Evolutionary conservation across 169 alveolate genomes (phyloP), one percentile per base, ranked within the genome.

Genomic region (Neospora caninum): DNA sequence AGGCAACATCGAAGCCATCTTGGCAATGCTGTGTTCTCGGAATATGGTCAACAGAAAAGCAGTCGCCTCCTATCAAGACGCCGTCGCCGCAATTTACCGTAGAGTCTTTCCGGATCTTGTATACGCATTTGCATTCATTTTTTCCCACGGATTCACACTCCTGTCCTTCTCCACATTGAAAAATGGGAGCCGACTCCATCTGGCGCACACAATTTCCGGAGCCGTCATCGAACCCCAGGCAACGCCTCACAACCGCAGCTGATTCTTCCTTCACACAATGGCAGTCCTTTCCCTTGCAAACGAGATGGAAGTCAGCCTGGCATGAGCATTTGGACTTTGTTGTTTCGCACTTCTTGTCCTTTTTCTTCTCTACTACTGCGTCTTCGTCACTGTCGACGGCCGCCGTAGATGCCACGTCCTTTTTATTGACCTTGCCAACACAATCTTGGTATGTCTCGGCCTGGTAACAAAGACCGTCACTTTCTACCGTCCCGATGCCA

Each of bases 131-230:
- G 93, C 95, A 93, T 20, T 53, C 89, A 80, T 89, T 91, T 80
- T 93, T 93, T 49, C 54, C 69, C 41, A 93, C 83, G 69, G 64
- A 82, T n/a, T 93, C 93, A 39, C 95, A 93, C 49, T 91, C 89
- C 38, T 84, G 89, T 53, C 95, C 95, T 73, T 93, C 95, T 22
- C 80, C 93, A 45, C 95, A 93, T 36, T 80, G 80, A 49, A 86
- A 93, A 43, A 38, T 0, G 18, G 67, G 93, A 36, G 78, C 86
- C 82, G 43, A 69, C 78, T 87, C 39, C 38, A 88, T 87, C n/a
- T 20, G 86, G 42, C 49, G 53, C n/a, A 93, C 67, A 82, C 95
- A 93, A 45, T 93, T 87, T 18, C 93, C 93, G 36, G 58, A 49
- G 22, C 34, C 83, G 64, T 93, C 95, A 6, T 39, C 29, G 43